Conservation (phyloP, 768 basidiomycete genomes). For the Lyophyllum atratum region DNA sequence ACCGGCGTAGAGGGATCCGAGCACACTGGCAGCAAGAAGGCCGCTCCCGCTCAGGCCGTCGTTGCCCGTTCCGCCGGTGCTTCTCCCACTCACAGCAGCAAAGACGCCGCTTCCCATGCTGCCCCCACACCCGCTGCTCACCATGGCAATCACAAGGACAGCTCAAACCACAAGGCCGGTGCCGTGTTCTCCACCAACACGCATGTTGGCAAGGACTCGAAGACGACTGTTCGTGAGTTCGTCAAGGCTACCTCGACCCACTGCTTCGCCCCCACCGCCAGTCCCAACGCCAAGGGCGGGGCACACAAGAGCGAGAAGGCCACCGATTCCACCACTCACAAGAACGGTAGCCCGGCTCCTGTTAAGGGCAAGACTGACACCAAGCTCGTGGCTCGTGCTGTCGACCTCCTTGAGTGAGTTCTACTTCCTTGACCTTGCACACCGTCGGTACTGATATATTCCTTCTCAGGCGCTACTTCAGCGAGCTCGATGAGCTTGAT, state of each 20-base stretch:
- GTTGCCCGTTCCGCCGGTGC: constrained; percentile 9
- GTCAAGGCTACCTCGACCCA: neutral
- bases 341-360: neutral
- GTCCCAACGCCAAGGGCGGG: neutral
- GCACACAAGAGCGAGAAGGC: neutral
- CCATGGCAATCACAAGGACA: neutral
- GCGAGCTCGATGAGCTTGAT: constrained; percentile 15
- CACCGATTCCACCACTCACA: neutral
- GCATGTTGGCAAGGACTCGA: neutral
- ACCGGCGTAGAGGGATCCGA: neutral
- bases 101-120: neutral
- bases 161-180: neutral
- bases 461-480: constrained; percentile 8
- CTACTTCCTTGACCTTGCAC: neutral
- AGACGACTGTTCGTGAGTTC: neutral
- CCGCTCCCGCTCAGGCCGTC: neutral
- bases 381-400: constrained; percentile 1
- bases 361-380: neutral
- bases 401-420: constrained; percentile 8
- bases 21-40: neutral
- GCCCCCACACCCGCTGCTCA: constrained; percentile 16
- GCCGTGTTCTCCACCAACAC: neutral
- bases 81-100: constrained; percentile 8
- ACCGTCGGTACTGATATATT: neutral
- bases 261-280: neutral